These are phyloP conservation scores for Chrysophaeum taylorii DNA, from an alignment of 352 stramenopile genomes.

Conservation along the genomic window DNA sequence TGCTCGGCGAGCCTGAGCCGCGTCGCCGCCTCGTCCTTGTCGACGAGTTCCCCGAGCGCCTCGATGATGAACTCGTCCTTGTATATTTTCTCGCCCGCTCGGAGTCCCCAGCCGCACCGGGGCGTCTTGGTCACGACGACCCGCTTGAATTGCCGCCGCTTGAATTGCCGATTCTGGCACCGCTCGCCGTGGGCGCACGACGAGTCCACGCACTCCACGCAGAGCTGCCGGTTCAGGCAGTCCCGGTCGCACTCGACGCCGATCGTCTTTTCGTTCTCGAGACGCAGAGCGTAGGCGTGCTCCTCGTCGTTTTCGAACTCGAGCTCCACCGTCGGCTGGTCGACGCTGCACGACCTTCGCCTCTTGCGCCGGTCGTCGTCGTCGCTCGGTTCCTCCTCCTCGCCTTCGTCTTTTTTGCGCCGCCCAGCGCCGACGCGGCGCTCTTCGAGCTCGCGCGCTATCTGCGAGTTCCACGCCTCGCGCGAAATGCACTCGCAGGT, in stretches of 20 bases:
- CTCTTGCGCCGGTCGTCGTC: no score
- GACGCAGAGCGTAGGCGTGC: no score
- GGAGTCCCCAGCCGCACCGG: slow-evolving; percentile 14
- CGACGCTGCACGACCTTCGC: no score
- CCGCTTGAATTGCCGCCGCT: background rate
- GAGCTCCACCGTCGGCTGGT: background rate
- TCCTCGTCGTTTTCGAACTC: background rate
- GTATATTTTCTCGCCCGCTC: slow-evolving; percentile 31
- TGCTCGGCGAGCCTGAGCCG: background rate
- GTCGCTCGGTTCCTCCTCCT: no score
- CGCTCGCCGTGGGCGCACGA: slow-evolving; percentile 4
- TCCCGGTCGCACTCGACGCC: slow-evolving; percentile 11
- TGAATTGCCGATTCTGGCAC: slow-evolving; percentile 18
- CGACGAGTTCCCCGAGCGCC: slow-evolving; percentile 73
- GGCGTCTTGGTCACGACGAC: background rate
- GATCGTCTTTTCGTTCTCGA: background rate
- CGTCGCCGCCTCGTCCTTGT: slow-evolving; percentile 51
- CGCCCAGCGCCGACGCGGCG: no score
- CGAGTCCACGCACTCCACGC: slow-evolving; percentile 9
- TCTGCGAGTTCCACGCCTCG: no score
- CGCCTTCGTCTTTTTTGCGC: no score
- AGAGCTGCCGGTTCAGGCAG: slow-evolving; percentile 15
- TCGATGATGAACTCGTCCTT: slow-evolving; percentile 57
- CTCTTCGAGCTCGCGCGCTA: no score
- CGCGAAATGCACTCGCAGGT: no score